Evolutionary conservation across 352 stramenopile species (phyloP).

Genomic region (Globisporangium apiculatum): DNA sequence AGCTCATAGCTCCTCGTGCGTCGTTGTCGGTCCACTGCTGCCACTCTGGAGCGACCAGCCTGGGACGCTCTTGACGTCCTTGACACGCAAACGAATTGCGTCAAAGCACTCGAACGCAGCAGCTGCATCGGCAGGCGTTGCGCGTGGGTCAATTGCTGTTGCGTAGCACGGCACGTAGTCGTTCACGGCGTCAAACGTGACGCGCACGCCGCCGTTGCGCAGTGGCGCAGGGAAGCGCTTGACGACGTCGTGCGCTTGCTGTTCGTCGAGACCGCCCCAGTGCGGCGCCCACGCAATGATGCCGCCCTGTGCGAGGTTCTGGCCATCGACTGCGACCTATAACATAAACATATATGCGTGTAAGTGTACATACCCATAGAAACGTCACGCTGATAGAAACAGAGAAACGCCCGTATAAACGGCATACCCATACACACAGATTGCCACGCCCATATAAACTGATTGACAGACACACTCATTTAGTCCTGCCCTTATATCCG

Average conservation of each 20-base stretch:
- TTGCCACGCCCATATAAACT: background rate
- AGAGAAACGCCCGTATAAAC: too few relatives aligned
- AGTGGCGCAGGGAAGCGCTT: constrained; percentile 55
- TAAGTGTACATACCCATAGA: background rate
- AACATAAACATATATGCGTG: background rate
- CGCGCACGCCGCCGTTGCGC: constrained; percentile 59
- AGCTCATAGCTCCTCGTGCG: constrained; percentile 29
- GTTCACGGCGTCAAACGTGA: constrained; percentile 64
- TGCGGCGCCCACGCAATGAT: constrained; percentile 67
- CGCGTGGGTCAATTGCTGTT: constrained; percentile 2
- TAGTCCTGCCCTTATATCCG: too few relatives aligned
- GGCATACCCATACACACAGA: too few relatives aligned
- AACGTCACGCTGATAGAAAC: too few relatives aligned
- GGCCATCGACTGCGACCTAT: constrained; percentile 72
- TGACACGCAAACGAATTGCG: constrained; percentile 65
- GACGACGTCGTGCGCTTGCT: constrained; percentile 25
- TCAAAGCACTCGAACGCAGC: constrained; percentile 68
- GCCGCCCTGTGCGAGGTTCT: constrained; percentile 69
- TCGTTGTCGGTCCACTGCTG: constrained; percentile 1
- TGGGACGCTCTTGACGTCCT: constrained; percentile 73
- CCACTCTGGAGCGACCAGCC: constrained; percentile 60
- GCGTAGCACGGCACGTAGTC: constrained; percentile 76
- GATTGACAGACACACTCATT: too few relatives aligned
- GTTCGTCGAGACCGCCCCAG: constrained; percentile 55
- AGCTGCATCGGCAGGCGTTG: constrained; percentile 14